A percentile compares a stretch with the other conserved stretches of the same genome.
Evolutionary conservation across 1,139 yeast genomes (phyloP).

Genomic region (Pichia sp.): DNA sequence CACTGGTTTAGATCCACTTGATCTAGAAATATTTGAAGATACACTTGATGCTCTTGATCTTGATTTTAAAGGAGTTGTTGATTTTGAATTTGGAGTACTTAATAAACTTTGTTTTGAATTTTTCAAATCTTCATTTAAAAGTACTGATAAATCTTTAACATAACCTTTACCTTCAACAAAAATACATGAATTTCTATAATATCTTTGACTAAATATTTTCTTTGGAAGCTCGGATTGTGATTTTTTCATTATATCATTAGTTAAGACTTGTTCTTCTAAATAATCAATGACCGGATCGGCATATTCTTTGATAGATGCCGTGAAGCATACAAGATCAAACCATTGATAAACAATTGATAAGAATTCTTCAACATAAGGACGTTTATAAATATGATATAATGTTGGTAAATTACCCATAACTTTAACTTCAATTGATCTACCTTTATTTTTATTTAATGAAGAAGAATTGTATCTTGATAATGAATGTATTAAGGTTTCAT

Average conservation of each 20-base stretch:
- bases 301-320: conserved; percentile 90
- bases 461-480: conserved; percentile 56
- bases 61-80: conserved; percentile 6
- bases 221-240: conserved; percentile 7
- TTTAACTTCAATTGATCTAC: conserved; percentile 78
- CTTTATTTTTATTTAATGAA: conserved; percentile 35
- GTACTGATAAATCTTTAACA: conserved; percentile 68
- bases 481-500: conserved; percentile 91
- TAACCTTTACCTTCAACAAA: conserved; percentile 73
- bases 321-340: conserved; percentile 85
- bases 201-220: conserved; percentile 51
- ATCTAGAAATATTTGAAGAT: conserved; percentile 7
- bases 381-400: conserved; percentile 80
- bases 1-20: conserved; percentile 5
- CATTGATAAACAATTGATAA: conserved; percentile 72
- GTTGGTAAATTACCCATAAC: conserved; percentile 54
- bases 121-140: conserved; percentile 5
- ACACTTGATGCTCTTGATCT: conserved; percentile 11
- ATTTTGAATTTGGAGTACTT: conserved; percentile 2
- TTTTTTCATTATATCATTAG: conserved; percentile 20
- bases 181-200: conserved; percentile 77
- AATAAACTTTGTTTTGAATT: background rate
- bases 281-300: conserved; percentile 97
- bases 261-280: conserved; percentile 48
- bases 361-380: conserved; percentile 88